Evolutionary conservation across 2,329 filamentous ascomycete genomes (phyloP), one percentile per base, ranked within the genome.

Genomic region (Penicillium aurantiogriseum): DNA sequence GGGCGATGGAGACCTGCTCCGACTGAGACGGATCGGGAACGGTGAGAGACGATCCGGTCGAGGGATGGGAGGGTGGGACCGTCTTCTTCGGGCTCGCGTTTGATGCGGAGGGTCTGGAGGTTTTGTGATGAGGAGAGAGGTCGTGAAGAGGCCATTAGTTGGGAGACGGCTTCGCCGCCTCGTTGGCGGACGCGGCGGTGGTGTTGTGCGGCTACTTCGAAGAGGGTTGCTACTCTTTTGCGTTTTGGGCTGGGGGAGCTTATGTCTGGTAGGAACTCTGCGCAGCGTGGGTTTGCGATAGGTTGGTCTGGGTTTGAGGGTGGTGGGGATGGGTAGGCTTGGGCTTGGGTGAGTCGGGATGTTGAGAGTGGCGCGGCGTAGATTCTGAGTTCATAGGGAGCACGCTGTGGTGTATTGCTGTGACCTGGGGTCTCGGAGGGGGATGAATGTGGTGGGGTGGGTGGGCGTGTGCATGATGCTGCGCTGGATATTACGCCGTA

Each of bases 221-320:
- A 78, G 2, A 78, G 66, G 1, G 70, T 76, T 39, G 73, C 71
- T n/a, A 77, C 73, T 36, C 75, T 70, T 62, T 77, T 77, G 43
- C 76, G 69, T 59, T 77, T 78, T 3, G 75, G 75, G 44, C 74
- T 77, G 5, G 74, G 74, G 2, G 74, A 75, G 51, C 68, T 67
- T 15, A 71, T 60, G 55, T 76, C 72, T 3, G 71, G 73, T 15
- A 77, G 67, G 44, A 77, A 77, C 40, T 76, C 69, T 17, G 71
- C 71, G 31, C 47, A 56, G 59, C 64, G 57, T 63, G 53, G 35
- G 36, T 27, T 57, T 25, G 62, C 51, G 17, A 19, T 17, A 17
- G 39, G 50, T 7, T 66, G 53, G 48, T 66, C 72, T n/a, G 57
- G 23, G 39, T 45, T 31, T 21, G 50, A 46, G 21, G n/a, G 59